phyloP scores from a whole-genome alignment of 2,329 filamentous ascomycete genomes.

The Fusarium phyllophilum region DNA sequence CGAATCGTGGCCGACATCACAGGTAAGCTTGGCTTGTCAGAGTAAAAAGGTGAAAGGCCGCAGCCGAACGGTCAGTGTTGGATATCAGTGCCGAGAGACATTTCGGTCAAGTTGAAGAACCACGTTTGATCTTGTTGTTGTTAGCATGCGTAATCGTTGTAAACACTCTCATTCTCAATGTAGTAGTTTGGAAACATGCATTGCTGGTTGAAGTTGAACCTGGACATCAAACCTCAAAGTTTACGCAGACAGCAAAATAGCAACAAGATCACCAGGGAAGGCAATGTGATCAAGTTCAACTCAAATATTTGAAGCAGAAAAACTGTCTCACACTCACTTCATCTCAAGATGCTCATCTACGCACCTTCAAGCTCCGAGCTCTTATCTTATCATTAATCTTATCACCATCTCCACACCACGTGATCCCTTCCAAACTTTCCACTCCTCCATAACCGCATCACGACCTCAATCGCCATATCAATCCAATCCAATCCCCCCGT shows the following conservation, averaged over 20 bases:
- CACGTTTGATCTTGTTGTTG: neutral
- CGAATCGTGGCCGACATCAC: conserved; percentile 5
- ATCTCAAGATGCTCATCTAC: neutral
- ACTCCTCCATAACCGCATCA: conserved; percentile 22
- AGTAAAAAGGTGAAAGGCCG: neutral
- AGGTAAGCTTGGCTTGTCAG: neutral
- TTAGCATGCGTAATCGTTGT: neutral
- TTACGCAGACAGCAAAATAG: neutral
- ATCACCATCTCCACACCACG: conserved; percentile 21
- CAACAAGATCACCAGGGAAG: rapidly evolving
- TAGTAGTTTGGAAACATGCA: neutral
- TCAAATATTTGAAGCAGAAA: neutral
- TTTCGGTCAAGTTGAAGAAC: too few species aligned
- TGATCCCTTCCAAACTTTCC: conserved; percentile 41
- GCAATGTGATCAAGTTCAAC: rapidly evolving
- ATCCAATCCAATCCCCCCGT: neutral
- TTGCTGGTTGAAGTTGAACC: neutral
- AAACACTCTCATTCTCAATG: neutral
- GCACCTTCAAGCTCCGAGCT: neutral
- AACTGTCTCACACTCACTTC: neutral
- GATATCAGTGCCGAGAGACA: rapidly evolving
- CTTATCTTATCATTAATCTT: conserved; percentile 16
- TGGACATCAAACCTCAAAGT: neutral
- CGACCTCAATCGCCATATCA: neutral
- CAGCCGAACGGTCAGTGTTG: neutral